Evolutionary conservation across 805 yeast genomes (phyloP).

Genomic region (Teunomyces barrocoloradensis): DNA sequence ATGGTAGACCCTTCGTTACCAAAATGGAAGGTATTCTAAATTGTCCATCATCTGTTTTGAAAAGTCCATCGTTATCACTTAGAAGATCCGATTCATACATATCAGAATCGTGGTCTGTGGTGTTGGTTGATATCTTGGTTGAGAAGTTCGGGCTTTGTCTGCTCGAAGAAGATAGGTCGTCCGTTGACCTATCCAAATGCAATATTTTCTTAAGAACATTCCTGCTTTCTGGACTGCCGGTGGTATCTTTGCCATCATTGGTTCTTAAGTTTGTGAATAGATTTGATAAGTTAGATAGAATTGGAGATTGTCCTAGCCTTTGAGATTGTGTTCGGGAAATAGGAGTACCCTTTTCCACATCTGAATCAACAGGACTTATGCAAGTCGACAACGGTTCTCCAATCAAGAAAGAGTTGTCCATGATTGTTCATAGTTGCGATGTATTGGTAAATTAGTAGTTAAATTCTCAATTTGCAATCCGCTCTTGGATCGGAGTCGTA

Average conservation of each 20-base stretch:
- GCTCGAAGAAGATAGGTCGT: constrained; percentile 8
- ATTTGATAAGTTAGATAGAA: constrained; percentile 22
- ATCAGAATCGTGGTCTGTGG: constrained; percentile 6
- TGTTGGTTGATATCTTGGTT: background rate
- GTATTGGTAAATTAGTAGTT: background rate
- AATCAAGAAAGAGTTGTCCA: background rate
- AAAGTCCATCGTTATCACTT: background rate
- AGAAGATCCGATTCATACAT: background rate
- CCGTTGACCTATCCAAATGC: constrained; percentile 9
- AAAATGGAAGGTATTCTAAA: constrained; percentile 42
- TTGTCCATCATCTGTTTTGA: background rate
- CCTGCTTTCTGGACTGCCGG: constrained; percentile 3
- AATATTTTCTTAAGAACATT: constrained; percentile 12
- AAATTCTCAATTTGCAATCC: background rate
- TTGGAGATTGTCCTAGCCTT: constrained; percentile 16
- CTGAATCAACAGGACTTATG: constrained; percentile 1
- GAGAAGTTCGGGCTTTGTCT: background rate
- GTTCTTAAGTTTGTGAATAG: constrained; percentile 21
- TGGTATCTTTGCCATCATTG: constrained; percentile 13
- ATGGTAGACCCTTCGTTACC: constrained; percentile 56
- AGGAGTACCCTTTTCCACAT: constrained; percentile 2
- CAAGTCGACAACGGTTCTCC: background rate
- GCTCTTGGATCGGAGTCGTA: background rate
- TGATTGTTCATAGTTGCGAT: background rate
- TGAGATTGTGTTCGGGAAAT: constrained; percentile 8